phyloP scores from a whole-genome alignment of 345 rosid genomes.

The Eutrema heterophyllum region DNA sequence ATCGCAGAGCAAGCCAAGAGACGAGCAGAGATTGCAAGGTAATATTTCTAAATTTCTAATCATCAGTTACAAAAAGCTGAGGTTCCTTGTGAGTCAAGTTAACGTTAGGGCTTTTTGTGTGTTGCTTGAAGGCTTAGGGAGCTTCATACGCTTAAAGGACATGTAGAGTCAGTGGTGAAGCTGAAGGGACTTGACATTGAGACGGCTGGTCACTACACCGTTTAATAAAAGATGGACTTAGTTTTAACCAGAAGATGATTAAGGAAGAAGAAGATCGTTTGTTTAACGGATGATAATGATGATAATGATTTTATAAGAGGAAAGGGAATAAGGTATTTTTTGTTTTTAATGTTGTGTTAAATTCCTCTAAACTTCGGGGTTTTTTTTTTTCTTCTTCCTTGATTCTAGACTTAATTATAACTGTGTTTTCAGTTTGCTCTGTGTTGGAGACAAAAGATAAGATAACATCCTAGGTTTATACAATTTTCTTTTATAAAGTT shows the following conservation, averaged over 20 bases:
- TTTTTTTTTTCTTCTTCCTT: conserved; percentile 1
- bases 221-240: conserved; percentile 27
- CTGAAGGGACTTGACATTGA: conserved; percentile 78
- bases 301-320: not conserved
- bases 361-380: conserved; percentile 6
- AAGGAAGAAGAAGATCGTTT: conserved; percentile 11
- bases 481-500: not conserved
- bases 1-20: conserved; percentile 91
- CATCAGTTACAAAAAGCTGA: not conserved
- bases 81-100: not conserved
- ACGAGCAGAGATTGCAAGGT: conserved; percentile 89
- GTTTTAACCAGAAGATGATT: not conserved
- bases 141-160: conserved; percentile 79
- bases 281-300: conserved; percentile 4
- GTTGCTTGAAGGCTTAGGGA: conserved; percentile 57
- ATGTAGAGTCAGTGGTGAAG: conserved; percentile 89
- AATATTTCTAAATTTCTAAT: not conserved
- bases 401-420: conserved; percentile 1
- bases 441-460: not conserved
- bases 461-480: not conserved
- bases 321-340: not conserved
- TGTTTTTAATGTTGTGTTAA: not conserved
- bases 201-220: conserved; percentile 78
- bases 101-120: conserved; percentile 1
- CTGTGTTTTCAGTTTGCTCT: not conserved